Percentiles rank a stretch among this genome's conserved stretches.
phyloP scores from a whole-genome alignment of 352 stramenopile species.

The Pythium periplocum region DNA sequence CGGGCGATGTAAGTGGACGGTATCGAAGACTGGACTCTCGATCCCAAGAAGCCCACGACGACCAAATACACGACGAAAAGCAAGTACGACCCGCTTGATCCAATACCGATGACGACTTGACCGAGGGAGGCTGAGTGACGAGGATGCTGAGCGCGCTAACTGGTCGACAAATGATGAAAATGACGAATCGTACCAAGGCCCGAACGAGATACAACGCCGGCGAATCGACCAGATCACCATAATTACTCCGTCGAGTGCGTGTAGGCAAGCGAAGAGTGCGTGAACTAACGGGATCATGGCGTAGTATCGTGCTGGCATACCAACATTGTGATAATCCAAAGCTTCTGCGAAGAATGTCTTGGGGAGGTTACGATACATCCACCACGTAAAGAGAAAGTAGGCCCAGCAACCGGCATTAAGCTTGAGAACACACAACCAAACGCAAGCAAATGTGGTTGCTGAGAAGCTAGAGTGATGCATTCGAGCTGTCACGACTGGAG shows the following conservation, averaged over 20 bases:
- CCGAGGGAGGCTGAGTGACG: background rate
- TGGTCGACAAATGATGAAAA: background rate
- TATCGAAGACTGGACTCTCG: slow-evolving; percentile 17
- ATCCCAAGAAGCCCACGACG: slow-evolving; percentile 14
- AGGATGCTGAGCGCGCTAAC: no score
- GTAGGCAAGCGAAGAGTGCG: background rate
- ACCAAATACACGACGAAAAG: background rate
- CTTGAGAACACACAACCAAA: slow-evolving; percentile 3
- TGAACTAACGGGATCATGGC: background rate
- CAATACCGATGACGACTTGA: background rate
- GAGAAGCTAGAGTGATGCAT: no score
- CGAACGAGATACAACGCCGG: background rate
- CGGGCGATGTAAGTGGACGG: slow-evolving; percentile 15
- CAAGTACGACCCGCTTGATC: background rate
- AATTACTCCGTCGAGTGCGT: background rate
- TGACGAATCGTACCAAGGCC: background rate
- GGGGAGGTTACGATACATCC: background rate
- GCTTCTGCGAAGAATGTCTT: slow-evolving; percentile 1
- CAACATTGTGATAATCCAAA: background rate
- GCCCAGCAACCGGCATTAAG: background rate
- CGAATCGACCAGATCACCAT: slow-evolving; percentile 6
- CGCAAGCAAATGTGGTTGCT: no score
- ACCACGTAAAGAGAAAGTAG: background rate
- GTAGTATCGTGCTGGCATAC: background rate
- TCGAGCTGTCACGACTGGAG: no score